Conservation (phyloP, 2,329 filamentous ascomycete genomes). For the Fusarium paranaense region DNA sequence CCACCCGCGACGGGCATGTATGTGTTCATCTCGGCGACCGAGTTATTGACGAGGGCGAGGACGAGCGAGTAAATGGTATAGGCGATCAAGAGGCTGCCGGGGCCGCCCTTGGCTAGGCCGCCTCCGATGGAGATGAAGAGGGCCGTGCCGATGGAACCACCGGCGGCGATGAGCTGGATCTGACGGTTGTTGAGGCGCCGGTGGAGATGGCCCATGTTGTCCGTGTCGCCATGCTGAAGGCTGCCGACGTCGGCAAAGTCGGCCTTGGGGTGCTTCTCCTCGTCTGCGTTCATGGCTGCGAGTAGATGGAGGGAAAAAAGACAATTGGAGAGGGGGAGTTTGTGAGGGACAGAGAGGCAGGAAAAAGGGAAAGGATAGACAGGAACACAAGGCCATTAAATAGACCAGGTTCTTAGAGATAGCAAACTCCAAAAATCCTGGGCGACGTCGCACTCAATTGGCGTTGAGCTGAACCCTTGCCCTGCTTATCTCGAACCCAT, state of each 20-base stretch:
- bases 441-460: neutral
- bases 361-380: neutral
- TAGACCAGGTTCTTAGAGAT: slow-evolving; percentile 4
- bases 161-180: slow-evolving; percentile 46
- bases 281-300: slow-evolving; percentile 20
- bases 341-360: neutral
- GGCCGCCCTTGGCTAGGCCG: slow-evolving; percentile 32
- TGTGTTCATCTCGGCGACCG: slow-evolving; percentile 35
- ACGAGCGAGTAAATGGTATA: slow-evolving; percentile 23
- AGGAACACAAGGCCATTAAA: slow-evolving; percentile 23
- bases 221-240: neutral
- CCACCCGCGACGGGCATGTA: slow-evolving; percentile 34
- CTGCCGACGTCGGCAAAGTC: slow-evolving; percentile 16
- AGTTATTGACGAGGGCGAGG: slow-evolving; percentile 34
- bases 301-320: neutral
- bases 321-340: neutral
- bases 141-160: slow-evolving; percentile 36
- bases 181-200: slow-evolving; percentile 33
- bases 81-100: slow-evolving; percentile 29
- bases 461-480: neutral
- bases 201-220: slow-evolving; percentile 33
- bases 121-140: slow-evolving; percentile 39
- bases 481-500: neutral
- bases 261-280: slow-evolving; percentile 30
- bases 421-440: neutral